Evolutionary conservation across 139 green algal genomes (phyloP).

Genomic region (Micromonas commoda): DNA sequence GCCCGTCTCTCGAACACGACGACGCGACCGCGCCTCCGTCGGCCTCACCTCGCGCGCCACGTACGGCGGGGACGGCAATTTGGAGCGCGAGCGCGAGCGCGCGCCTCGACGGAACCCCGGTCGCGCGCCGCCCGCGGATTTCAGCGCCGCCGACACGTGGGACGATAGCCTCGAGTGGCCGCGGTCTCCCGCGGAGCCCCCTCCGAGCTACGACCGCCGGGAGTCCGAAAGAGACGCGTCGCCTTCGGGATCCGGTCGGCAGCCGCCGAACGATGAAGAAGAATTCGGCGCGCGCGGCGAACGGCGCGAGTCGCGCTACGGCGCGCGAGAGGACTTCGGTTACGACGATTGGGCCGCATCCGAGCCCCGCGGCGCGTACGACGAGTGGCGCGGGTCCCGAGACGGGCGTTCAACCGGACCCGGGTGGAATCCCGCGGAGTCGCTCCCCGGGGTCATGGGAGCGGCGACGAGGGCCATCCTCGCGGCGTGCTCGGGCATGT

Average conservation of each 20-base stretch:
- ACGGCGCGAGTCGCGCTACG: no score
- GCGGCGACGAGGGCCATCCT: not conserved
- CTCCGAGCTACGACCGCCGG: not conserved
- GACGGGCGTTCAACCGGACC: no score
- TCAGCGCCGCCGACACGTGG: not conserved
- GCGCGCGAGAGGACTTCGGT: no score
- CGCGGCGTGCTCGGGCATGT: not conserved
- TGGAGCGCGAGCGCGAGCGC: not conserved
- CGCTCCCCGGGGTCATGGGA: not conserved
- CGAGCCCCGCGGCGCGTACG: no score
- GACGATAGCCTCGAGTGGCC: not conserved
- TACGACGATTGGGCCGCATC: no score
- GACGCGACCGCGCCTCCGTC: not conserved
- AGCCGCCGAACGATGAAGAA: no score
- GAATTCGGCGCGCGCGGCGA: no score
- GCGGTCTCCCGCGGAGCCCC: not conserved
- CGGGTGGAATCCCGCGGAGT: not conserved
- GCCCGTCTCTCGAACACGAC: no score
- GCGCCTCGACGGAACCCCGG: no score
- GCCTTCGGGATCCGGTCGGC: not conserved
- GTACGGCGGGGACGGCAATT: not conserved
- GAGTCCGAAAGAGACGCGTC: not conserved
- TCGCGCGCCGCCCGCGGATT: no score
- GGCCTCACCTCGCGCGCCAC: not conserved
- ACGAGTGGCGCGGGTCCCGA: no score